Conservation (phyloP, 306 rosid genomes). For the Hylodesmum podocarpum region DNA sequence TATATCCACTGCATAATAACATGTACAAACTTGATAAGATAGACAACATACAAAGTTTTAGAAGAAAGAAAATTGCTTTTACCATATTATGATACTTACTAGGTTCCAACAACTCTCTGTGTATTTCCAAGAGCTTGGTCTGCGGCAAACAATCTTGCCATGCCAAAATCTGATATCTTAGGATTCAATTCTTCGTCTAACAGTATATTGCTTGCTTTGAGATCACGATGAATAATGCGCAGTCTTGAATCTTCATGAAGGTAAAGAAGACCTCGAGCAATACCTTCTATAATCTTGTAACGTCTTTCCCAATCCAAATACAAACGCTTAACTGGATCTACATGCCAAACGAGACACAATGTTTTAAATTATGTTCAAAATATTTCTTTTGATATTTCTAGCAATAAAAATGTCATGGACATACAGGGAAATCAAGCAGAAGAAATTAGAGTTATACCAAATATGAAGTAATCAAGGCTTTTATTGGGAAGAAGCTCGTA, state of each 20-base stretch:
- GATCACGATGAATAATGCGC: neutral
- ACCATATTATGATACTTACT: conserved; percentile 26
- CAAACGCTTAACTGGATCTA: conserved; percentile 28
- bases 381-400: neutral
- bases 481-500: neutral
- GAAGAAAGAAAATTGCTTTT: neutral
- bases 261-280: conserved; percentile 38
- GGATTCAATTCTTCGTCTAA: conserved; percentile 38
- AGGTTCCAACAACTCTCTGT: conserved; percentile 33
- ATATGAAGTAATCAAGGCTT: neutral
- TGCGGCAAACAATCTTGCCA: conserved; percentile 23
- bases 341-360: neutral
- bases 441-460: neutral
- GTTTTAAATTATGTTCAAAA: neutral
- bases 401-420: neutral
- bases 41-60: neutral
- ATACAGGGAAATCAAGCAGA: neutral
- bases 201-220: conserved; percentile 43
- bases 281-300: conserved; percentile 37
- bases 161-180: conserved; percentile 50
- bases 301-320: conserved; percentile 33
- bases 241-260: conserved; percentile 45
- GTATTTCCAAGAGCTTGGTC: conserved; percentile 40
- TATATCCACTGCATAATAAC: neutral
- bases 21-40: neutral